Evolutionary conservation across 176 grass and related monocot genomes (phyloP), one percentile per base, ranked within the genome.

Genomic region (Triticum timopheevii): DNA sequence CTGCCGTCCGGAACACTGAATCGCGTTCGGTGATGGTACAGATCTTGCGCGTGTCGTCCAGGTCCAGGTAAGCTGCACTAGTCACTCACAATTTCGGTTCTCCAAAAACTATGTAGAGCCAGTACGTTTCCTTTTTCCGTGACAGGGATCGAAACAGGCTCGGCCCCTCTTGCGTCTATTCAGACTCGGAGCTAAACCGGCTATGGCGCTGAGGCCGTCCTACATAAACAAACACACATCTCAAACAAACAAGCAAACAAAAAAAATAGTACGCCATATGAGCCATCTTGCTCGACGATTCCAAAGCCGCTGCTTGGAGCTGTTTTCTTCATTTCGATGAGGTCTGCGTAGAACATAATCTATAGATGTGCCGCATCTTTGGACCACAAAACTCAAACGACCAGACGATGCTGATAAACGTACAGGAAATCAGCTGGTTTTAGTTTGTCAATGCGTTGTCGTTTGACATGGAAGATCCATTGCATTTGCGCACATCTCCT

Each of bases 401-500:
- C n/a, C n/a, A n/a, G n/a, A n/a, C n/a, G n/a, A n/a, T n/a, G n/a
- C n/a, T n/a, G n/a, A n/a, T n/a, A n/a, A n/a, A n/a, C n/a, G n/a
- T n/a, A n/a, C n/a, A n/a, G n/a, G n/a, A n/a, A n/a, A n/a, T n/a
- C n/a, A 31, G 49, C 4, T 56, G 33, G 34, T 86, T 80, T 25
- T 8, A 45, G n/a, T 45, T 79, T 45, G 76, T 80, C 34, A 22
- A 58, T 17, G 38, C 7, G 1, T 36, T 28, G 33, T 86, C 25
- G 25, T 47, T n/a, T 23, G 49, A n/a, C 38, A 68, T 31, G 76
- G 65, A 70, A 19, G 25, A 80, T 80, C 12, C 84, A 86, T 80
- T 86, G 77, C 16, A 86, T 70, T 10, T 86, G 50, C 19, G 3
- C 13, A 4, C 59, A 15, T 17, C 15, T 42, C 23, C 75, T 17